Percentiles rank a stretch among this genome's conserved stretches.
Evolutionary conservation across 1,284 basidiomycete species (phyloP).

Genomic region (Fistulinella cinereoalba): DNA sequence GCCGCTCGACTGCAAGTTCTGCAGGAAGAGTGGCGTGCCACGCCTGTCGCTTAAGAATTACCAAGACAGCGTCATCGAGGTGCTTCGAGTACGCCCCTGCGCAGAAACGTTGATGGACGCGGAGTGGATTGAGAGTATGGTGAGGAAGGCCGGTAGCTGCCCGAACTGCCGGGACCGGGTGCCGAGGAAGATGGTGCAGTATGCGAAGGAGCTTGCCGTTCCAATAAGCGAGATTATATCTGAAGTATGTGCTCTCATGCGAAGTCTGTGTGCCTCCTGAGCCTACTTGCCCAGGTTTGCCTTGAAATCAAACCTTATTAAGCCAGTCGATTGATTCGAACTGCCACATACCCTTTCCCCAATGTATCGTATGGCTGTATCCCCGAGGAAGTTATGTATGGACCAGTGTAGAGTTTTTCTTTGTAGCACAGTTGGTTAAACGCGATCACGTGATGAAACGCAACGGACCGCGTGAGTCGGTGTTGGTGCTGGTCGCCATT

Average conservation of each 20-base stretch:
- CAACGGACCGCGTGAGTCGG: constrained; percentile 24
- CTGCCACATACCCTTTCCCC: no score
- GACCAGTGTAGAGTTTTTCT: no score
- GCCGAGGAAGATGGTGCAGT: constrained; percentile 30
- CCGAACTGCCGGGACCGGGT: constrained; percentile 28
- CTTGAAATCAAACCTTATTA: constrained; percentile 32
- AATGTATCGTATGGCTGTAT: no score
- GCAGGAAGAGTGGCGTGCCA: constrained; percentile 34
- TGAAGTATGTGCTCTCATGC: constrained; percentile 19
- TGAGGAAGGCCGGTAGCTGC: constrained; percentile 32
- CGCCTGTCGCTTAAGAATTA: constrained; percentile 31
- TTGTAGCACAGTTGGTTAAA: background rate
- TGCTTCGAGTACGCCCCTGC: constrained; percentile 29
- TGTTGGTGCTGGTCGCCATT: background rate
- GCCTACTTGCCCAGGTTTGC: constrained; percentile 18
- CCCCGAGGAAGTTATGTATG: no score
- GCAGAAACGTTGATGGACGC: constrained; percentile 28
- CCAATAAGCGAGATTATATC: constrained; percentile 30
- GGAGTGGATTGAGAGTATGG: constrained; percentile 33
- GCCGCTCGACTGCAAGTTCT: constrained; percentile 32
- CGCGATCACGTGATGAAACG: constrained; percentile 25
- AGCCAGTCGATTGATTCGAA: constrained; percentile 17
- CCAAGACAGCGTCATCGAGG: constrained; percentile 35
- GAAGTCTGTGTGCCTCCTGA: background rate
- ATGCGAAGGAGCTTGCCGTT: constrained; percentile 26